Conservation (phyloP, 1,284 basidiomycete species). For the Taiwanofungus camphoratus region DNA sequence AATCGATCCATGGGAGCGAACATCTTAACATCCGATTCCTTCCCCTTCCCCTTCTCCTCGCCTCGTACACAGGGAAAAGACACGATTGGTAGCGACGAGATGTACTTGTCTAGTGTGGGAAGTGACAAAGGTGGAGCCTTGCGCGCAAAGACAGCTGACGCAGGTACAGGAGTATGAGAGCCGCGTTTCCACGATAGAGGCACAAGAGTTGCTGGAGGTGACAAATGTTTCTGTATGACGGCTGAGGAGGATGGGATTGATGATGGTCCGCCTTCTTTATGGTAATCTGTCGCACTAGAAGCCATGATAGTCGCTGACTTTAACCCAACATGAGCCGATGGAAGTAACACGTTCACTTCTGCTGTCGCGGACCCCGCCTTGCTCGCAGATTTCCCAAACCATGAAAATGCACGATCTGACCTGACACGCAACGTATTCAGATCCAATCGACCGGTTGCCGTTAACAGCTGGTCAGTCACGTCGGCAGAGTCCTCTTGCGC, state of each 20-base stretch:
- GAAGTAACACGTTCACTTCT: not conserved
- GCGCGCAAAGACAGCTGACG: constrained; percentile 48
- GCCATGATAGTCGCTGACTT: too few species aligned
- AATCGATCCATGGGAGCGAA: constrained; percentile 61
- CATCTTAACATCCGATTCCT: constrained; percentile 29
- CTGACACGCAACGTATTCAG: not conserved
- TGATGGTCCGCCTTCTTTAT: not conserved
- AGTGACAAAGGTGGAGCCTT: constrained; percentile 51
- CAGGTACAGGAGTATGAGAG: constrained; percentile 46
- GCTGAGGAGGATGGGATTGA: not conserved
- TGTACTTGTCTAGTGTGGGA: constrained; percentile 52
- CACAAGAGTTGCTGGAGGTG: constrained; percentile 13
- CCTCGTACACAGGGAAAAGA: constrained; percentile 27
- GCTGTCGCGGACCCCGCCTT: not conserved
- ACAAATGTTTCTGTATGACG: not conserved
- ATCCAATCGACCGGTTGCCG: constrained; percentile 9
- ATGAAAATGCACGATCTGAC: too few species aligned
- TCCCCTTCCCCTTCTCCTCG: constrained; percentile 25
- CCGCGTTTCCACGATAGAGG: constrained; percentile 3
- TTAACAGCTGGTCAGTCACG: constrained; percentile 15
- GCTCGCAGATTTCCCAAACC: too few species aligned
- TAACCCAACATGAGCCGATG: not conserved
- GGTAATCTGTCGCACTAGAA: too few species aligned
- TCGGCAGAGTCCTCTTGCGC: constrained; percentile 10
- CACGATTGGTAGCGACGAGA: constrained; percentile 43